Percentiles rank a stretch among this genome's conserved stretches.
phyloP scores from a whole-genome alignment of 2,329 filamentous ascomycete species.

The Stachybotrys echinatus region DNA sequence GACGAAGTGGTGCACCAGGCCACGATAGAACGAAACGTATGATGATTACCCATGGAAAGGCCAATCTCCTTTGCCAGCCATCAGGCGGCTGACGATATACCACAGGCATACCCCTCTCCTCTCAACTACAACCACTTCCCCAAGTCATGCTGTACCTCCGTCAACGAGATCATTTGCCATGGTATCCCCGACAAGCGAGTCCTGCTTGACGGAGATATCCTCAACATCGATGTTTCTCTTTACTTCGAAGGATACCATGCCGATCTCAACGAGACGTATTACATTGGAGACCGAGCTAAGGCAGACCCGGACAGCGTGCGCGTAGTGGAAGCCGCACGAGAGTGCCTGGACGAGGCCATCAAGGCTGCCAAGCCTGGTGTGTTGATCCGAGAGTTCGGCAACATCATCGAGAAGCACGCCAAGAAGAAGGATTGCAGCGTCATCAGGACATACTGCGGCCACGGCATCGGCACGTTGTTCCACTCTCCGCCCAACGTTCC shows the following conservation, averaged over 20 bases:
- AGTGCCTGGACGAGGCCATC: conserved; percentile 88
- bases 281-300: conserved; percentile 83
- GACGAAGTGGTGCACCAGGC: conserved; percentile 94
- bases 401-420: conserved; percentile 91
- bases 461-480: conserved; percentile 91
- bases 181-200: conserved; percentile 90
- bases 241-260: conserved; percentile 95
- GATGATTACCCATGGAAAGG: conserved; percentile 21
- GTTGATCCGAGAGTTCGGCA: conserved; percentile 87
- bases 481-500: conserved; percentile 92
- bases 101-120: conserved; percentile 85
- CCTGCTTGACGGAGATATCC: conserved; percentile 86
- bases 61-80: not conserved
- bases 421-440: conserved; percentile 83
- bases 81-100: not conserved
- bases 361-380: conserved; percentile 89
- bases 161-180: conserved; percentile 98
- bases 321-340: conserved; percentile 83
- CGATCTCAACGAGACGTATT: conserved; percentile 98
- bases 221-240: conserved; percentile 93
- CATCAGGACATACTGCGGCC: conserved; percentile 92
- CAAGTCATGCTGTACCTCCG: conserved; percentile 94
- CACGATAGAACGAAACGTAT: conserved; percentile 84
- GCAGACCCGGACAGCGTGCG: conserved; percentile 82
- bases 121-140: conserved; percentile 95